Conservation (phyloP, 306 rosid species). For the Glycine tomentella region DNA sequence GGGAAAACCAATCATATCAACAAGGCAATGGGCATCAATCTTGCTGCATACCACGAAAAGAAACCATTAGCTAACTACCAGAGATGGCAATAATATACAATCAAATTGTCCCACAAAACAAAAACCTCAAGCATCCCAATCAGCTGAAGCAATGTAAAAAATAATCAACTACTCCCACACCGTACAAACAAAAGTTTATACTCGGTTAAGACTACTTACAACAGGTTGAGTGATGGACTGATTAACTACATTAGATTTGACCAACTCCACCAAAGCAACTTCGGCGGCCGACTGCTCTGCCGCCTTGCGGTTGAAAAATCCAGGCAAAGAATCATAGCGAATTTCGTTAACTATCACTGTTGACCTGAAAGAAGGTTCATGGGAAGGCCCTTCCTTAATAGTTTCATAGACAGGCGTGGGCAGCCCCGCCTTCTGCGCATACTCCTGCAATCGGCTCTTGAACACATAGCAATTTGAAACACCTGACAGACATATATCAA, state of each 20-base stretch:
- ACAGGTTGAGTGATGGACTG: conserved; percentile 73
- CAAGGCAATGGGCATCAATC: conserved; percentile 20
- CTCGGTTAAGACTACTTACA: conserved; percentile 62
- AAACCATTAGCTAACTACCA: conserved; percentile 19
- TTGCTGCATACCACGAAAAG: not conserved
- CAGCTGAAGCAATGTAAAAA: conserved; percentile 30
- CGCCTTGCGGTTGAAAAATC: conserved; percentile 83
- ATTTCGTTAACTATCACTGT: conserved; percentile 69
- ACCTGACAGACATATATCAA: conserved; percentile 49
- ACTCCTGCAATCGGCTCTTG: conserved; percentile 93
- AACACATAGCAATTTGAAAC: conserved; percentile 93
- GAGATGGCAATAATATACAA: conserved; percentile 12
- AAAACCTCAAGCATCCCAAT: conserved; percentile 14
- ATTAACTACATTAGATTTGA: conserved; percentile 65
- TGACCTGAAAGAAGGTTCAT: conserved; percentile 83
- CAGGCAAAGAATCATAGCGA: conserved; percentile 75
- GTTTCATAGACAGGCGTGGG: conserved; percentile 93
- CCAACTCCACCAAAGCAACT: conserved; percentile 82
- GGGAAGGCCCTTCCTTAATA: conserved; percentile 93
- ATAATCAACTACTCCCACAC: not conserved
- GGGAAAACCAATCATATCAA: not conserved
- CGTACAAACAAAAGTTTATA: conserved; percentile 13
- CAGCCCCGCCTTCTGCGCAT: conserved; percentile 84
- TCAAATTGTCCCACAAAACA: not conserved
- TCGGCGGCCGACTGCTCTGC: conserved; percentile 99